Percentiles rank a stretch among this genome's conserved stretches.
These are phyloP conservation scores for Picochlorum costavermella DNA, from an alignment of 139 green algal species.

Conservation along the genomic window DNA sequence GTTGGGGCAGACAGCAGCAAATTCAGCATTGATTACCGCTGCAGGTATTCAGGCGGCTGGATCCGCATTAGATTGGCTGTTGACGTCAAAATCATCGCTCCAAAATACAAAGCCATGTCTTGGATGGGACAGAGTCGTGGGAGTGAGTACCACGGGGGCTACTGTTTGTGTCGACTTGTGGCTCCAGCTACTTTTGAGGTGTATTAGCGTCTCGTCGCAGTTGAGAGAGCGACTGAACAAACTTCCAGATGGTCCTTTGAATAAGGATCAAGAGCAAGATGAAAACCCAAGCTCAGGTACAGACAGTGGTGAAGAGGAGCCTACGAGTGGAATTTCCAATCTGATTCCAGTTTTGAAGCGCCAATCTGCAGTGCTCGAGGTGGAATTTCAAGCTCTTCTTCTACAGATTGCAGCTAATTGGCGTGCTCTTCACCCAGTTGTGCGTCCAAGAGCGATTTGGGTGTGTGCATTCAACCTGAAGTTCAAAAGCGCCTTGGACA, in stretches of 20 bases:
- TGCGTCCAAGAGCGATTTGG: conserved; percentile 26
- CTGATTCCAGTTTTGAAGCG: background rate
- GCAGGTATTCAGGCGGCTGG: conserved; percentile 6
- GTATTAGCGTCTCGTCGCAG: conserved; percentile 21
- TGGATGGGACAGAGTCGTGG: conserved; percentile 49
- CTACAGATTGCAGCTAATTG: conserved; percentile 34
- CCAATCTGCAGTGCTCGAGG: background rate
- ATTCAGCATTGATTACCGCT: background rate
- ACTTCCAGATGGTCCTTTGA: background rate
- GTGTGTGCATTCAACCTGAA: conserved; percentile 27
- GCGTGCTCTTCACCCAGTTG: conserved; percentile 28
- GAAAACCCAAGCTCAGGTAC: background rate
- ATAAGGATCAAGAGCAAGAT: background rate
- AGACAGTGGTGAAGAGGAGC: background rate
- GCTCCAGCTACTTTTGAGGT: conserved; percentile 57
- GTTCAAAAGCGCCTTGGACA: conserved; percentile 12
- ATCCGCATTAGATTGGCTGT: conserved; percentile 41
- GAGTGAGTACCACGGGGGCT: conserved; percentile 39
- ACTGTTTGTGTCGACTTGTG: conserved; percentile 58
- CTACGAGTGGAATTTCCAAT: background rate
- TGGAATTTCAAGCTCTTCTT: conserved; percentile 25
- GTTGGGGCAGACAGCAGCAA: background rate
- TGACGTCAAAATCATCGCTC: conserved; percentile 39
- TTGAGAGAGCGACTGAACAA: background rate
- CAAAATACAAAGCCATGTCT: conserved; percentile 51